Evolutionary conservation across 1,284 basidiomycete genomes (phyloP).

Genomic region (Apiotrichum domesticum): DNA sequence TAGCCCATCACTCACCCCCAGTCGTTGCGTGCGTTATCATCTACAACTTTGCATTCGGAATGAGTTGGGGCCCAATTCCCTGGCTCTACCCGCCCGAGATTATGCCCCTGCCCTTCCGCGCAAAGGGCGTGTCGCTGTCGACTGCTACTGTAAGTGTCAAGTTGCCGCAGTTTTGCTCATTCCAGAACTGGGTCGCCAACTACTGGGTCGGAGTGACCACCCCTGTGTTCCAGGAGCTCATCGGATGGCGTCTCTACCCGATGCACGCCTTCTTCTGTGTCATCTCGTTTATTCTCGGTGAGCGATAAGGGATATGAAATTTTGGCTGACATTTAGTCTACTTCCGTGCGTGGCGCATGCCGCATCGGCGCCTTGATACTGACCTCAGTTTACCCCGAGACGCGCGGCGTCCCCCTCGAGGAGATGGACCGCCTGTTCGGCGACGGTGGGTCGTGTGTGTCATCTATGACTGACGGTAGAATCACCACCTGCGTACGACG

Average conservation of each 20-base stretch:
- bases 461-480: neutral
- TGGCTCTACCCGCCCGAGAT: slow-evolving; percentile 89
- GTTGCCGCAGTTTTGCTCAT: neutral
- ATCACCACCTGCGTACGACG: slow-evolving; percentile 15
- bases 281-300: slow-evolving; percentile 70
- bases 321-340: slow-evolving; percentile 22
- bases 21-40: slow-evolving; percentile 88
- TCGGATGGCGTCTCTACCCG: slow-evolving; percentile 88
- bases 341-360: slow-evolving; percentile 16
- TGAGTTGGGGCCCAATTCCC: slow-evolving; percentile 49
- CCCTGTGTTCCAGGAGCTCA: slow-evolving; percentile 79
- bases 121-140: slow-evolving; percentile 89
- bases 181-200: slow-evolving; percentile 60
- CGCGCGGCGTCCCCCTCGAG: slow-evolving; percentile 52
- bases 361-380: neutral
- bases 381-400: slow-evolving; percentile 50
- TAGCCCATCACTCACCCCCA: slow-evolving; percentile 11
- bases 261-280: slow-evolving; percentile 95
- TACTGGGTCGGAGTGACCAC: slow-evolving; percentile 75
- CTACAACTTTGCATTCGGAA: slow-evolving; percentile 88
- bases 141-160: slow-evolving; percentile 59
- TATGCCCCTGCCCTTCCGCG: slow-evolving; percentile 80
- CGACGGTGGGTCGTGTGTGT: slow-evolving; percentile 17
- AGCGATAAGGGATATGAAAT: neutral
- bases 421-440: slow-evolving; percentile 51